Conservation (phyloP, 1,284 basidiomycete genomes). For the Athelia sp. region DNA sequence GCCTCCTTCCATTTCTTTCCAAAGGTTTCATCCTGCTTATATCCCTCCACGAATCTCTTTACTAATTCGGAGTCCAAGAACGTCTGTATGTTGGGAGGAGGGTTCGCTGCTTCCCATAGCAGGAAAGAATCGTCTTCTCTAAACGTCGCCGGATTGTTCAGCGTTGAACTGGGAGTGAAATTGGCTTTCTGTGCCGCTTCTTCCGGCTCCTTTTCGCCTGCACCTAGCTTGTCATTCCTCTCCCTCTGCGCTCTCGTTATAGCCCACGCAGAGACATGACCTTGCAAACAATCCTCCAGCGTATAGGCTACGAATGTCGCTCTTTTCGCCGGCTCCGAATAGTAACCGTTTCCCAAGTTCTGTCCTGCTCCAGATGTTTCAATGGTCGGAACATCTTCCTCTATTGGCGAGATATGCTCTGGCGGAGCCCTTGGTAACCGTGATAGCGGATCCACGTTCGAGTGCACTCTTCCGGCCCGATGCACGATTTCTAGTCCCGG, state of each 20-base stretch:
- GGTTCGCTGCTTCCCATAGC: background rate
- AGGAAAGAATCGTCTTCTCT: background rate
- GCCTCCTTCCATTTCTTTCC: background rate
- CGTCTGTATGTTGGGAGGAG: background rate
- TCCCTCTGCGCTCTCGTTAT: background rate
- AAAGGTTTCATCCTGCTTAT: constrained; percentile 1
- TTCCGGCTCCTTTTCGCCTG: too few species aligned
- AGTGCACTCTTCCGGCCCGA: too few species aligned
- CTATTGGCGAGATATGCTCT: constrained; percentile 5
- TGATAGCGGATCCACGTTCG: too few species aligned
- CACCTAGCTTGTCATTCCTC: too few species aligned
- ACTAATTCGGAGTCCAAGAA: background rate
- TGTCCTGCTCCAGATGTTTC: constrained; percentile 2
- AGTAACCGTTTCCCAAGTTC: background rate
- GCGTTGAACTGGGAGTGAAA: too few species aligned
- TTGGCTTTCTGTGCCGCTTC: too few species aligned
- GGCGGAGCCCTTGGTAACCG: too few species aligned
- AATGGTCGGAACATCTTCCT: background rate
- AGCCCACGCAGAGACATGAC: background rate
- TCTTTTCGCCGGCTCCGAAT: background rate
- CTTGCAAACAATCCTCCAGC: background rate
- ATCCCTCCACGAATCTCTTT: background rate
- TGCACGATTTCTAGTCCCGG: too few species aligned
- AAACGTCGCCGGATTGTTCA: background rate
- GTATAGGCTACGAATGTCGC: background rate